These are phyloP conservation scores for Thalassiosira hispida DNA, from an alignment of 352 stramenopile genomes.

Conservation along the genomic window DNA sequence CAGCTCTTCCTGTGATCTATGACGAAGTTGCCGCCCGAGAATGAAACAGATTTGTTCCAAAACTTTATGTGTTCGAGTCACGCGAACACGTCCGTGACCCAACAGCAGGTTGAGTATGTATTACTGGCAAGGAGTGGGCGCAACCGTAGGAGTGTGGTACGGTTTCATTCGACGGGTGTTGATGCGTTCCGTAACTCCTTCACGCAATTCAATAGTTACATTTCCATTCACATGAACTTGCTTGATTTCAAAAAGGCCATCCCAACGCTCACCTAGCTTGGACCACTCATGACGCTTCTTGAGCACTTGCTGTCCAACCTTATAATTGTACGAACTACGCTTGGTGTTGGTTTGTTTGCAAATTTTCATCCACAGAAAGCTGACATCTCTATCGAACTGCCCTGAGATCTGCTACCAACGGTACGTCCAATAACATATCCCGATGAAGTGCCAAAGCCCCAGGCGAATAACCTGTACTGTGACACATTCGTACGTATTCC, in stretches of 20 bases:
- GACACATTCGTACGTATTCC: slow-evolving; percentile 43
- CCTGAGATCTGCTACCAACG: slow-evolving; percentile 48
- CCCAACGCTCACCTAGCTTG: slow-evolving; percentile 24
- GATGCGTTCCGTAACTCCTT: slow-evolving; percentile 34
- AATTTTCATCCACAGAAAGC: slow-evolving; percentile 45
- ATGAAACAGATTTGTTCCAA: too few species aligned
- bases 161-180: slow-evolving; percentile 40
- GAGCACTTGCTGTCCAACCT: slow-evolving; percentile 19
- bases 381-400: slow-evolving; percentile 32
- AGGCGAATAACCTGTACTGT: too few species aligned
- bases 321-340: slow-evolving; percentile 35
- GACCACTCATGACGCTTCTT: slow-evolving; percentile 23
- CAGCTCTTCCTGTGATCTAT: too few species aligned
- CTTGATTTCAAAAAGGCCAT: slow-evolving; percentile 41
- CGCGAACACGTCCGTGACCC: too few species aligned
- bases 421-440: slow-evolving; percentile 67
- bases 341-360: slow-evolving; percentile 27
- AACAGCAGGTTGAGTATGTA: too few species aligned
- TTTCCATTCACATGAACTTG: slow-evolving; percentile 51
- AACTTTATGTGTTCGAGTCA: too few species aligned
- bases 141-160: slow-evolving; percentile 2
- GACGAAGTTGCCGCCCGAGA: too few species aligned
- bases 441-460: slow-evolving; percentile 51
- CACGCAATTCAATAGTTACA: slow-evolving; percentile 38
- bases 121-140: too few species aligned